phyloP scores from a whole-genome alignment of 441 rosid species.

The Metrosideros polymorpha region DNA sequence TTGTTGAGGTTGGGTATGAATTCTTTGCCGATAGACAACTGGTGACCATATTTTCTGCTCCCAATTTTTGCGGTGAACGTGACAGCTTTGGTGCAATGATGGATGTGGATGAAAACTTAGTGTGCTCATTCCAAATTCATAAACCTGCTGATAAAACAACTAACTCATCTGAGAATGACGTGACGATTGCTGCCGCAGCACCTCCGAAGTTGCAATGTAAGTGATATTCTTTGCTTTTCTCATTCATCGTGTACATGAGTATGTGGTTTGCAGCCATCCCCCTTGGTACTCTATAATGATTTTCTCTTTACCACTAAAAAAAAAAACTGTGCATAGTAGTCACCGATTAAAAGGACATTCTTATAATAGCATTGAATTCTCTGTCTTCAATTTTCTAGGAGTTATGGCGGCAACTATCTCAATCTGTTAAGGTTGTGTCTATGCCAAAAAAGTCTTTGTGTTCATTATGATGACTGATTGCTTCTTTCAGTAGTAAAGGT shows the following conservation, averaged over 20 bases:
- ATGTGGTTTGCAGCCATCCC: not conserved
- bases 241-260: not conserved
- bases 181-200: not conserved
- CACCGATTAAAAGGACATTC: not conserved
- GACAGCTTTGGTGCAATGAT: conserved; percentile 8
- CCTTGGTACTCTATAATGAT: not conserved
- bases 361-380: not conserved
- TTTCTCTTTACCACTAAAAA: not conserved
- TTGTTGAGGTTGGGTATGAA: conserved; percentile 3
- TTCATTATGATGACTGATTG: not conserved
- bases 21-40: conserved; percentile 4
- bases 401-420: not conserved
- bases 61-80: not conserved
- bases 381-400: not conserved
- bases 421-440: not conserved
- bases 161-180: not conserved
- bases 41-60: conserved; percentile 9
- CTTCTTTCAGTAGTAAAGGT: not conserved
- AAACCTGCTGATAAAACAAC: not conserved
- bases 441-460: not conserved
- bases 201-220: conserved; percentile 2
- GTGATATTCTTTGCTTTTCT: not conserved
- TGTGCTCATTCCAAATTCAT: conserved; percentile 6
- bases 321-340: not conserved
- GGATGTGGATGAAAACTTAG: conserved; percentile 8